These are phyloP conservation scores for Solanum ossicruentum DNA, from an alignment of 257 asterid genomes.

Conservation along the genomic window DNA sequence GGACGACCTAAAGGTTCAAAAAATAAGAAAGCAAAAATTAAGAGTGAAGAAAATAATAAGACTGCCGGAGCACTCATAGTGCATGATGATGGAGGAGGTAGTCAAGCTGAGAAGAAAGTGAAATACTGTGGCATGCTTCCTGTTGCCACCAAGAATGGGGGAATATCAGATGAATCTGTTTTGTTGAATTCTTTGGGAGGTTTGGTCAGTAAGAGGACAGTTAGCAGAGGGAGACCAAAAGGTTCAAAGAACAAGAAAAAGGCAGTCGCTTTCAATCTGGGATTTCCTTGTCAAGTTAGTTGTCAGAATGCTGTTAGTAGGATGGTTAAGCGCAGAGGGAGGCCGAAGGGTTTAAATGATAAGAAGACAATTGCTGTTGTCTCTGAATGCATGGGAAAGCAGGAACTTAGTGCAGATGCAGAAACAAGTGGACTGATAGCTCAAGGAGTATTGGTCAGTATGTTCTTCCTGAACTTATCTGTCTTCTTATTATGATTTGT, in stretches of 20 bases:
- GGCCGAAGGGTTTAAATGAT: conserved; percentile 1
- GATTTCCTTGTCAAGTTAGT: neutral
- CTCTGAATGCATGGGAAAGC: conserved; percentile 8
- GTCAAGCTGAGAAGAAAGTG: neutral
- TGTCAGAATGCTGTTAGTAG: neutral
- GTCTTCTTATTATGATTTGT: neutral
- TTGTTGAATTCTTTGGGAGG: neutral
- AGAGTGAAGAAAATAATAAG: neutral
- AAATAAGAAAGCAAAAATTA: neutral
- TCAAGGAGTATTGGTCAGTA: conserved; percentile 12
- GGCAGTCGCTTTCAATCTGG: neutral
- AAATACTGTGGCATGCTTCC: neutral
- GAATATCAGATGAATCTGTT: neutral
- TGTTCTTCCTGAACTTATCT: neutral
- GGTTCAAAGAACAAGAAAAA: conserved; percentile 11
- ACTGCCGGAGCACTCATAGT: neutral
- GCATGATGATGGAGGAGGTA: neutral
- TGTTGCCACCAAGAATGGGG: neutral
- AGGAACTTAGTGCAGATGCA: neutral
- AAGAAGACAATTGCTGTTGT: neutral
- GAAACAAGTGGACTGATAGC: neutral
- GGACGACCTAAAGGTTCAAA: conserved; percentile 15
- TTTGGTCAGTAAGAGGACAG: neutral
- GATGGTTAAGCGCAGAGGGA: neutral
- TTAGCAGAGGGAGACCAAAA: conserved; percentile 1